Evolutionary conservation across 2,329 filamentous ascomycete species (phyloP), one percentile per base, ranked within the genome.

Genomic region (Leptographium radiaticola): DNA sequence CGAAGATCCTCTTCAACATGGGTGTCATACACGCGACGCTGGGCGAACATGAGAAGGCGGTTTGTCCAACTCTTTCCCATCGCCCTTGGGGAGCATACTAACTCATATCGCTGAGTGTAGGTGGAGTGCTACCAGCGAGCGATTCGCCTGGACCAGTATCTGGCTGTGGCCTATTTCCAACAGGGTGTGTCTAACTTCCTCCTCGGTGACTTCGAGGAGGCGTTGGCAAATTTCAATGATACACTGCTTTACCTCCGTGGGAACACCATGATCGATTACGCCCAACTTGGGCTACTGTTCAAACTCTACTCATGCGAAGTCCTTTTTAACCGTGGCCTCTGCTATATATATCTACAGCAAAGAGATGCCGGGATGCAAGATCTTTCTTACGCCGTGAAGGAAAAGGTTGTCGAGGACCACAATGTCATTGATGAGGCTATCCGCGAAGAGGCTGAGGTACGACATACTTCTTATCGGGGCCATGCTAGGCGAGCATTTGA

Each of bases 381-480:
- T 72, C 74, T 98, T 62, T 78, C 81, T 20, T 97, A 86, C 65
- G 93, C 93, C 0, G 87, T 88, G 31, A 93, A 95, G 68, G 93
- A 97, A 70, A 97, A 97, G 73, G 87, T 93, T 49, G 90, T 95
- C 1, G 85, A 91, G 53, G 91, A 97, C 62, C 93, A 98, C 71
- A 88, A 95, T 66, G 93, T 98, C 59, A 98, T 98, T 60, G 90
- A 98, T 63, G 93, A 98, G 69, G 93, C 93, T 6, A 97, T 98
- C 60, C 76, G 80, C 53, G 93, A 97, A 67, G 83, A 90, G 63
- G 93, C 93, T 56, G 89, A 96, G 77, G 89, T 93, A 75, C 59
- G 75, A 4, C 39, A 25, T 25, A 2, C 25, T 5, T 25, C 25
- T 25, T 25, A 25, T 25, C 25, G 5, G 25, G 25, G 25, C 25